Base-by-base conservation (phyloP, 2,329 filamentous ascomycete genomes). In the Monosporascus ibericus region DNA sequence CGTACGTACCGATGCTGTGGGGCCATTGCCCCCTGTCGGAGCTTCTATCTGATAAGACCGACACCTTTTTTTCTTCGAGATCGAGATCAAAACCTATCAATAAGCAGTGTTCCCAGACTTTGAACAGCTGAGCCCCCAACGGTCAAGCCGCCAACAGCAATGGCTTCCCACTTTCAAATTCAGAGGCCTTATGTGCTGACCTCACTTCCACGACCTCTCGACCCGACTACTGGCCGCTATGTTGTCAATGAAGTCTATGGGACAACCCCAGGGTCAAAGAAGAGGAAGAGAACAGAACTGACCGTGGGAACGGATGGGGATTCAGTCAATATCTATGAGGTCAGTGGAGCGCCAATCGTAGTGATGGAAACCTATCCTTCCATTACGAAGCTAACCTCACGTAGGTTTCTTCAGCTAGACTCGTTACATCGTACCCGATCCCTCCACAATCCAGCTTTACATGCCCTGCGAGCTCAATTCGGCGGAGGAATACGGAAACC, bases 341-440 rank as follows among this genome's bases (percentile, higher is more conserved):
- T 65, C 47, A 50, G 42, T 22, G 49, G 49, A 18, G 20, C 25
- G 30, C 18, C n/a, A 38, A 30, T 20, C 34, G 27, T 15, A 42
- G 11, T 20, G 11, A 20, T 18, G 4, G 20, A 20, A 39, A 42
- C n/a, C 15, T 14, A 20, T 27, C 18, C 27, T 51, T 48, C 49
- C 25, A 17, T 34, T 22, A 51, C 14, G 42, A 48, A 50, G 54
- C 54, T 30, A 53, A 22, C 6, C 36, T 44, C 9, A 46, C 24
- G 14, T 57, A 87, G 84, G 74, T 86, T 46, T 75, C 82, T 3
- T 78, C 81, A 3, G 80, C 82, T 6, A 75, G 79, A 55, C 71
- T 86, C 55, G 76, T 86, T 60, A 86, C 83, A 6, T 86, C 84
- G 2, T 86, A 86, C 65, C 82, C 84, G 22, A 78, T 87, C 55